Percentiles rank a stretch among this genome's conserved stretches.
These are phyloP conservation scores for Gastrolobium bilobum DNA, from an alignment of 306 rosid genomes.

Conservation along the genomic window DNA sequence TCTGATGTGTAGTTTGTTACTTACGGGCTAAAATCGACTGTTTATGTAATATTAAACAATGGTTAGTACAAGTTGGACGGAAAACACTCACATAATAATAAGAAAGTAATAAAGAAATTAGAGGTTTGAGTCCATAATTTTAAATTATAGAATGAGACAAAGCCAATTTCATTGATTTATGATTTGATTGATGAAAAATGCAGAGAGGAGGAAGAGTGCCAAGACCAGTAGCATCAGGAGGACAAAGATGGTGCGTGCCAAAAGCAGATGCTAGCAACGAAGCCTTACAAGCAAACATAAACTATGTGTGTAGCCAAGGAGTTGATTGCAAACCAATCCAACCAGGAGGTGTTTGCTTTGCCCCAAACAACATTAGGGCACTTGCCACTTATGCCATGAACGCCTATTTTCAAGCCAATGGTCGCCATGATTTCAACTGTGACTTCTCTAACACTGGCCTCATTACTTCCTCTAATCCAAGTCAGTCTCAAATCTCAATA, in stretches of 20 bases:
- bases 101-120: no score
- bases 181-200: neutral
- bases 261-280: constrained; percentile 55
- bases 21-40: no score
- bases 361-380: constrained; percentile 52
- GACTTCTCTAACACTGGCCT: constrained; percentile 69
- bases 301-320: constrained; percentile 72
- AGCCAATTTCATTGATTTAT: neutral
- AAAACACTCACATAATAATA: no score
- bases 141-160: neutral
- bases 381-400: constrained; percentile 84
- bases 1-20: no score
- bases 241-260: constrained; percentile 74
- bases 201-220: constrained; percentile 27
- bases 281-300: constrained; percentile 70
- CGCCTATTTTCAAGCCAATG: constrained; percentile 69
- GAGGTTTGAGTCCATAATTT: no score
- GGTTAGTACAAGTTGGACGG: no score
- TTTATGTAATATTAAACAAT: no score
- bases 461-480: constrained; percentile 62
- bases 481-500: constrained; percentile 43
- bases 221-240: constrained; percentile 35
- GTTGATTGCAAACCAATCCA: constrained; percentile 74
- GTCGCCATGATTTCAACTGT: constrained; percentile 68
- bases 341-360: constrained; percentile 72